phyloP scores from a whole-genome alignment of 1,284 basidiomycete genomes.

The Ustilago bromivora region DNA sequence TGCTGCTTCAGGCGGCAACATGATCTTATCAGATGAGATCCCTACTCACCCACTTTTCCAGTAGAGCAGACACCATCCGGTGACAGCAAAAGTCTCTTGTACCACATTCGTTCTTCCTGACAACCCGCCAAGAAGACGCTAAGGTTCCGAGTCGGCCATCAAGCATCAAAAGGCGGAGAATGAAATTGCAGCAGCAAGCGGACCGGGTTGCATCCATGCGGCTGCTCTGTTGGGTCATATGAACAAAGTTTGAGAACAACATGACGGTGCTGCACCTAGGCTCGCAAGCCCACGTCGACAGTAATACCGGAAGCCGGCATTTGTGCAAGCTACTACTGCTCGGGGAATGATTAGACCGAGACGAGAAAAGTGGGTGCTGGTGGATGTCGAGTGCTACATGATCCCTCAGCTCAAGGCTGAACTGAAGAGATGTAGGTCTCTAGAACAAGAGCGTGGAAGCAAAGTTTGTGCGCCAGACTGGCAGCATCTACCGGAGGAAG shows the following conservation, averaged over 20 bases:
- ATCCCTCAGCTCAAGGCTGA: neutral
- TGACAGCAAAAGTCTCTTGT: too few species aligned
- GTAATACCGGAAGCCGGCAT: neutral
- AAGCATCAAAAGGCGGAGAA: neutral
- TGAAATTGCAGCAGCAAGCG: neutral
- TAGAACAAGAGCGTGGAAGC: too few species aligned
- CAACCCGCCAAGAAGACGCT: neutral
- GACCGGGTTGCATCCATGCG: neutral
- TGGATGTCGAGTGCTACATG: neutral
- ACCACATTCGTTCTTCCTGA: neutral
- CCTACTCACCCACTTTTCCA: neutral
- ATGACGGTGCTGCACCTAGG: neutral
- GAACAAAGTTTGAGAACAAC: neutral
- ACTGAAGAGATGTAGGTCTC: neutral
- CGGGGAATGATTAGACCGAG: neutral
- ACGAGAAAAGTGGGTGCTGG: neutral
- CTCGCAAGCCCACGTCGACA: slow-evolving; percentile 17
- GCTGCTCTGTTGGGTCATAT: neutral
- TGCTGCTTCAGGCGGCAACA: neutral
- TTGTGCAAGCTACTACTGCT: neutral
- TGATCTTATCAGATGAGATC: slow-evolving; percentile 23
- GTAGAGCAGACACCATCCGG: too few species aligned
- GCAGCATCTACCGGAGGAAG: neutral
- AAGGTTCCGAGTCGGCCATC: neutral
- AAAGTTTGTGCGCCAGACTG: neutral